These are phyloP conservation scores for Cucurbita pepo DNA, from an alignment of 306 rosid genomes.

Conservation along the genomic window DNA sequence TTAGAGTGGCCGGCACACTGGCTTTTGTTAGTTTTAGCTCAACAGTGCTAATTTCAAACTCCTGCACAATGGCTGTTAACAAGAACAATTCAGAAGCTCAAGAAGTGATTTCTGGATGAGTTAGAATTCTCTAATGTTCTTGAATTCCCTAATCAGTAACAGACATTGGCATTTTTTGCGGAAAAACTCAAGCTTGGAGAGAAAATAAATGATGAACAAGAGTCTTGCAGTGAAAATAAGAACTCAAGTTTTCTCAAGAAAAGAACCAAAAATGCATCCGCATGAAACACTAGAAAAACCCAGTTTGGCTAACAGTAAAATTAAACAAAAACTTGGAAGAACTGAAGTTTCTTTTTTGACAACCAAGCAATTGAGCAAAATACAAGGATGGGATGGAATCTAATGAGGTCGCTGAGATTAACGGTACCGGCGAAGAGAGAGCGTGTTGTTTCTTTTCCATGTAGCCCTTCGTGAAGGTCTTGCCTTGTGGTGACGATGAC, in stretches of 20 bases:
- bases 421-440: slow-evolving; percentile 78
- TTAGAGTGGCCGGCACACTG: not conserved
- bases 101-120: not conserved
- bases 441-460: slow-evolving; percentile 81
- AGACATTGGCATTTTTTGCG: not conserved
- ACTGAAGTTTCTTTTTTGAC: not conserved
- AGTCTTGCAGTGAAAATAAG: not conserved
- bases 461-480: slow-evolving; percentile 77
- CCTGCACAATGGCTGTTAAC: not conserved
- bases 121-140: not conserved
- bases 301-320: not conserved
- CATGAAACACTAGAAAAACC: not conserved
- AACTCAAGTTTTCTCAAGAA: not conserved
- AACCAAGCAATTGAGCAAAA: not conserved
- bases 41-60: not conserved
- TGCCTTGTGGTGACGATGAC: slow-evolving; percentile 48
- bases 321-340: slow-evolving; percentile 4
- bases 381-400: not conserved
- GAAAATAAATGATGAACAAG: not conserved
- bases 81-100: not conserved
- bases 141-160: no score
- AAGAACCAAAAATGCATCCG: not conserved
- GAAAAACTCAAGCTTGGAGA: not conserved
- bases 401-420: slow-evolving; percentile 3
- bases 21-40: not conserved